Percentiles rank a stretch among this genome's conserved stretches.
phyloP scores from a whole-genome alignment of 2,329 filamentous ascomycete genomes.

The Colletotrichum ledebouriae region DNA sequence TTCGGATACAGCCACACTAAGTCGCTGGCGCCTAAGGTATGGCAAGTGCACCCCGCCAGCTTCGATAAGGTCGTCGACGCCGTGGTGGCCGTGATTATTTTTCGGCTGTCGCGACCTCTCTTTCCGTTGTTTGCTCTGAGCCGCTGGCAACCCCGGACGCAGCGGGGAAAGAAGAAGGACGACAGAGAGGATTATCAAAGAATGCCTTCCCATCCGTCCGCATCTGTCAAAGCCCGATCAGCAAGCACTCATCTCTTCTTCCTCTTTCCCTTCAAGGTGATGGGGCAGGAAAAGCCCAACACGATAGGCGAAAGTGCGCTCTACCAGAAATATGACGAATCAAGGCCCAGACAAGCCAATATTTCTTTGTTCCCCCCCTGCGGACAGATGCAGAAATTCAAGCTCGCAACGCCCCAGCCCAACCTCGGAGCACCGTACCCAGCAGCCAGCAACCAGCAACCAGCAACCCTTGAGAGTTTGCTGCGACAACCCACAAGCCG shows the following conservation, averaged over 20 bases:
- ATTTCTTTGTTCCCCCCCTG: constrained; percentile 38
- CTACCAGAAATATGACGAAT: constrained; percentile 41
- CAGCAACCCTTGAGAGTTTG: constrained; percentile 29
- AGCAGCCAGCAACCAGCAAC: neutral
- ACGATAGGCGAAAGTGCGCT: constrained; percentile 11
- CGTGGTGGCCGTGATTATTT: neutral
- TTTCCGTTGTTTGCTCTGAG: neutral
- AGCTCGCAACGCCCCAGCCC: constrained; percentile 4
- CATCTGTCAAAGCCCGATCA: constrained; percentile 20
- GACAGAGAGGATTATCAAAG: neutral
- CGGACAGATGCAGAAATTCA: constrained; percentile 26
- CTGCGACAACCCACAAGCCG: constrained; percentile 28
- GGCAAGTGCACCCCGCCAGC: constrained; percentile 33
- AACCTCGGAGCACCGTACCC: neutral
- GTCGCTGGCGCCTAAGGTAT: neutral
- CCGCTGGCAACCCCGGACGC: constrained; percentile 9
- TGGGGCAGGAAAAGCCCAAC: constrained; percentile 10
- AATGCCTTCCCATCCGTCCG: neutral
- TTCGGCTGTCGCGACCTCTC: neutral
- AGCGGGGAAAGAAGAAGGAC: neutral
- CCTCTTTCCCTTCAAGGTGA: constrained; percentile 8
- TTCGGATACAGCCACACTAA: constrained; percentile 30
- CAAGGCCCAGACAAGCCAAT: constrained; percentile 28
- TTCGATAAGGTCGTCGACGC: constrained; percentile 17
- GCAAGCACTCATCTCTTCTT: neutral